Conservation (phyloP, 495 filamentous ascomycete genomes). For the Penicillium goetzii region DNA sequence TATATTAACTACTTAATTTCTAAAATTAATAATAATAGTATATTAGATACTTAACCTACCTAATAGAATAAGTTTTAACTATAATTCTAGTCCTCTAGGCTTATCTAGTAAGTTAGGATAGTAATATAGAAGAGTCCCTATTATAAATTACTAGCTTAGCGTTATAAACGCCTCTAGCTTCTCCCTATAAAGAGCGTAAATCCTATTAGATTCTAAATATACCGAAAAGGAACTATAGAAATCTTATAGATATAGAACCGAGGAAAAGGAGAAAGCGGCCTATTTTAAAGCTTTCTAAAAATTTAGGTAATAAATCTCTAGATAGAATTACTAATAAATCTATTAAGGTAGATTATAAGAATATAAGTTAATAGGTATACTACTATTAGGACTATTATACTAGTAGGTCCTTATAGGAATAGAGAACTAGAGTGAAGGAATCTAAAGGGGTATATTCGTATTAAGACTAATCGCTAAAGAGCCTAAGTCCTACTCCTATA, state of each 20-base stretch:
- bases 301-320: neutral
- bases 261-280: conserved; percentile 5
- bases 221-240: conserved; percentile 9
- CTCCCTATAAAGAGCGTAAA: neutral
- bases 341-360: neutral
- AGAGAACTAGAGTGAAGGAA: too few relatives aligned
- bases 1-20: conserved; percentile 10
- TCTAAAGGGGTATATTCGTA: too few relatives aligned
- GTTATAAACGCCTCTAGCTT: conserved; percentile 10
- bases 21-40: conserved; percentile 10
- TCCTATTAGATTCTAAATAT: conserved; percentile 11
- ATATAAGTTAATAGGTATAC: neutral
- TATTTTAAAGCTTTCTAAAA: neutral
- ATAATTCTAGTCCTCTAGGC: conserved; percentile 3
- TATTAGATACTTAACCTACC: neutral
- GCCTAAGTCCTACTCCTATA: too few relatives aligned
- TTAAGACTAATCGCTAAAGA: too few relatives aligned
- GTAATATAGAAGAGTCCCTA: neutral
- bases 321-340: neutral
- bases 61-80: neutral
- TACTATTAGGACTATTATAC: too few relatives aligned
- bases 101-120: neutral
- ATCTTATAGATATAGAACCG: neutral
- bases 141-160: neutral
- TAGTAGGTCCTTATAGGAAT: too few relatives aligned